Evolutionary conservation across 768 basidiomycete species (phyloP).

Genomic region (Gloeostereum incarnatum): DNA sequence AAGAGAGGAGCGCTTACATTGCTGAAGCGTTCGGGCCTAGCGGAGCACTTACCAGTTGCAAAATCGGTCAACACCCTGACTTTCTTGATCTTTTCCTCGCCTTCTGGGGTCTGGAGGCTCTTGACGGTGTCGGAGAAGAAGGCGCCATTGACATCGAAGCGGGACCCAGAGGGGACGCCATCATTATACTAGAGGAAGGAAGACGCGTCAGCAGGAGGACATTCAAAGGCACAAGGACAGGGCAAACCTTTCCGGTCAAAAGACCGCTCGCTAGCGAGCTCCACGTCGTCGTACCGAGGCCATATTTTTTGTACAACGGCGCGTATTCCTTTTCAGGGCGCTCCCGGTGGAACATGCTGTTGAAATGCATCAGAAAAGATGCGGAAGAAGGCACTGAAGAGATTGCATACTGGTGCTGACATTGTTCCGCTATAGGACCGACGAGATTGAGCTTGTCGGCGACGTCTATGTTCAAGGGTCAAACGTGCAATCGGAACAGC

Average conservation of each 20-base stretch:
- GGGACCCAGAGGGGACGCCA: constrained; percentile 66
- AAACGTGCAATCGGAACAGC: not conserved
- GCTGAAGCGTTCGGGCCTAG: not conserved
- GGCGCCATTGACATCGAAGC: constrained; percentile 46
- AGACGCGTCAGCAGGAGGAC: not conserved
- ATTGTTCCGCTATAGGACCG: constrained; percentile 71
- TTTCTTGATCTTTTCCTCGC: constrained; percentile 62
- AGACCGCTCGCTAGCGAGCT: constrained; percentile 67
- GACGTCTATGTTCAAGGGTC: constrained; percentile 32
- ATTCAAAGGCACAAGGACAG: not conserved
- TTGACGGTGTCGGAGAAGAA: constrained; percentile 49
- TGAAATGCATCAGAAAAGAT: constrained; percentile 4
- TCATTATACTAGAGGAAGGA: constrained; percentile 48
- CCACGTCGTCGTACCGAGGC: constrained; percentile 62
- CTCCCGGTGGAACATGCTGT: constrained; percentile 70
- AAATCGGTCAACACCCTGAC: constrained; percentile 57
- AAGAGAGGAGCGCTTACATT: not conserved
- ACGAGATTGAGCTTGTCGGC: constrained; percentile 58
- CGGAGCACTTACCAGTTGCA: constrained; percentile 19
- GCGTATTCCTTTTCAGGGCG: constrained; percentile 76
- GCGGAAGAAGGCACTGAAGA: not conserved
- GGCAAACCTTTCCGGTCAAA: constrained; percentile 66
- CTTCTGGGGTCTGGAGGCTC: constrained; percentile 45
- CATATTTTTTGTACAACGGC: constrained; percentile 61
- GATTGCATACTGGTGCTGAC: constrained; percentile 49